Base-by-base conservation (phyloP, 2,329 filamentous ascomycete genomes). In the Aspergillus thermomutatus region DNA sequence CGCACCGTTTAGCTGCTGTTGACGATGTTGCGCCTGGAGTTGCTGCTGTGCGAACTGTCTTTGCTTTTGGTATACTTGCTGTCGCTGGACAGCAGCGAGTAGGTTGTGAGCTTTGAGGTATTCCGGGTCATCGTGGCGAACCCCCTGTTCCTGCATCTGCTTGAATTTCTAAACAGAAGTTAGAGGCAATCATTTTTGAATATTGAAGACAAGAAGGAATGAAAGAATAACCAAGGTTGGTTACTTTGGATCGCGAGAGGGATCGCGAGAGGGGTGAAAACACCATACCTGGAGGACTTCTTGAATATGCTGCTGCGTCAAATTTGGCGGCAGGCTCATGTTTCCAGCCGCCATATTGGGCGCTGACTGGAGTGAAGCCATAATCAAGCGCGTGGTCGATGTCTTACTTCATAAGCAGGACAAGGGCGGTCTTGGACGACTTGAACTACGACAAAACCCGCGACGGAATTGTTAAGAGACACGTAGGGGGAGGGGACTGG, bases 91-190 rank as follows among this genome's bases (percentile, higher is more conserved):
- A 64, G 82, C 86, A 40, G 84, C 74, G 60, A 97, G 82, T 59
- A 95, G 86, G 60, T 89, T 86, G 53, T 91, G 87, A 31, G 87
- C 84, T 76, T 94, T 95, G 68, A 93, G 83, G 68, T 88, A 92
- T 72, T 97, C 92, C 48, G 93, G 93, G 68, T 97, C 92, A 55
- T 83, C 88, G 55, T 87, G 83, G 43, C 90, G 85, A 25, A 95
- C 88, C 64, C 92, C 92, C 67, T 88, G 83, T 55, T 90, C 84
- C 76, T 93, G 94, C 89, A 97, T 92, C 73, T 90, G 86, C 70
- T 90, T 88, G 64, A 90, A 94, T 83, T 91, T 92, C 92, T 97
- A 68, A 50, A 40, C 54, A 37, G 50, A 49, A 58, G 74, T 81
- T 69, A 83, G 77, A 48, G 2, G 21, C 14, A 17, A 21, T 48